Evolutionary conservation across 768 basidiomycete species (phyloP).

Genomic region (Butyriboletus loyo): DNA sequence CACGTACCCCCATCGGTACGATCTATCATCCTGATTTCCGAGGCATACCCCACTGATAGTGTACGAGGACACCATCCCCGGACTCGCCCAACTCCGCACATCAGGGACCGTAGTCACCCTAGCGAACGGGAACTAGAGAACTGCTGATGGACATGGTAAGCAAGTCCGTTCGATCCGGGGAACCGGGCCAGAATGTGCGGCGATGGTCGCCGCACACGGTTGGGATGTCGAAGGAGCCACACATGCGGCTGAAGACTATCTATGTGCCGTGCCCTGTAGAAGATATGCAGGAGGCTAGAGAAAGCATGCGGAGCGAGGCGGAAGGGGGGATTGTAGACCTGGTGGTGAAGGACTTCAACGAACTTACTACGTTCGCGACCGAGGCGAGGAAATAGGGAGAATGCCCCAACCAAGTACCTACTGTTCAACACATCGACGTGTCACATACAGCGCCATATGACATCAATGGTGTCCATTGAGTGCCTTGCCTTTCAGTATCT

Average conservation of each 20-base stretch:
- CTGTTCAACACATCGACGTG: no score
- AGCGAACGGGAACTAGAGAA: conserved; percentile 65
- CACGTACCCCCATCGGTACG: neutral
- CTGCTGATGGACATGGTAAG: conserved; percentile 60
- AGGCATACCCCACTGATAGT: conserved; percentile 33
- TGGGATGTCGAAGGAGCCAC: conserved; percentile 56
- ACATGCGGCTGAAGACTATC: conserved; percentile 50
- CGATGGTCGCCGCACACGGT: conserved; percentile 65
- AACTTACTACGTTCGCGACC: conserved; percentile 38
- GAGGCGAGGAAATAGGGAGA: conserved; percentile 9
- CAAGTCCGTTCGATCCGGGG: no score
- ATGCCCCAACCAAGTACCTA: neutral
- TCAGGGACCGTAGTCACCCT: conserved; percentile 48
- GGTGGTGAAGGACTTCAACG: conserved; percentile 49
- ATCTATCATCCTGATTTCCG: conserved; percentile 32
- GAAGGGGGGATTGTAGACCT: conserved; percentile 61
- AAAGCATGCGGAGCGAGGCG: conserved; percentile 39
- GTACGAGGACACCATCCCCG: conserved; percentile 54
- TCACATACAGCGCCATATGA: neutral
- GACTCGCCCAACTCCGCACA: conserved; percentile 51
- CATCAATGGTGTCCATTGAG: neutral
- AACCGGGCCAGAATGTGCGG: conserved; percentile 48
- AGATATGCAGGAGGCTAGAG: conserved; percentile 29
- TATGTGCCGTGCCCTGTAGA: conserved; percentile 55
- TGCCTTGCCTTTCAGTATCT: neutral